These are phyloP conservation scores for Sorghum bicolor DNA, from an alignment of 176 grass and related monocot species.

Conservation along the genomic window DNA sequence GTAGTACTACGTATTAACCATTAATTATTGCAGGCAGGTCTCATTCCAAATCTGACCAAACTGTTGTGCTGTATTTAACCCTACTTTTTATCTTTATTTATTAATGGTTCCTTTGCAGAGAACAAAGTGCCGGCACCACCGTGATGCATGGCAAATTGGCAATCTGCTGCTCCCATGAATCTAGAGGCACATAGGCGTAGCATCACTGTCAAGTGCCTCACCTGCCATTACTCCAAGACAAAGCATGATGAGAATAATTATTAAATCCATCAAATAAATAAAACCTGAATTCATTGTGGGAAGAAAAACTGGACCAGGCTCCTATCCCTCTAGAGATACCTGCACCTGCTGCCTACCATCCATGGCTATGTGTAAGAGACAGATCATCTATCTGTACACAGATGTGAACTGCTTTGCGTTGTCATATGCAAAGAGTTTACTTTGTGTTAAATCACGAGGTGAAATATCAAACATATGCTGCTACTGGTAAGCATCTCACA, in stretches of 20 bases:
- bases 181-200: background rate
- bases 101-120: constrained; percentile 22
- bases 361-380: background rate
- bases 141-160: background rate
- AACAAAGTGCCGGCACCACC: constrained; percentile 6
- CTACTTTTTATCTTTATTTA: background rate
- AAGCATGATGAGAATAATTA: background rate
- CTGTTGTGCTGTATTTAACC: background rate
- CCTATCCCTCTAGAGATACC: background rate
- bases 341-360: constrained; percentile 24
- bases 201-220: constrained; percentile 37
- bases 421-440: background rate
- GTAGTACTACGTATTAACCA: background rate
- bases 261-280: background rate
- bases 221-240: constrained; percentile 28
- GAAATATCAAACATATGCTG: background rate
- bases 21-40: background rate
- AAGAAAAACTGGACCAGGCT: background rate
- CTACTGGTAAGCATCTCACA: background rate
- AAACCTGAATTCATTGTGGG: background rate
- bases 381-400: background rate
- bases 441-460: constrained; percentile 12
- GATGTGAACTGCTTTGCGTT: background rate
- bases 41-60: constrained; percentile 7
- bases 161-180: constrained; percentile 25